These are phyloP conservation scores for Tolypocladium amazonense DNA, from an alignment of 2,329 filamentous ascomycete species.

Conservation along the genomic window DNA sequence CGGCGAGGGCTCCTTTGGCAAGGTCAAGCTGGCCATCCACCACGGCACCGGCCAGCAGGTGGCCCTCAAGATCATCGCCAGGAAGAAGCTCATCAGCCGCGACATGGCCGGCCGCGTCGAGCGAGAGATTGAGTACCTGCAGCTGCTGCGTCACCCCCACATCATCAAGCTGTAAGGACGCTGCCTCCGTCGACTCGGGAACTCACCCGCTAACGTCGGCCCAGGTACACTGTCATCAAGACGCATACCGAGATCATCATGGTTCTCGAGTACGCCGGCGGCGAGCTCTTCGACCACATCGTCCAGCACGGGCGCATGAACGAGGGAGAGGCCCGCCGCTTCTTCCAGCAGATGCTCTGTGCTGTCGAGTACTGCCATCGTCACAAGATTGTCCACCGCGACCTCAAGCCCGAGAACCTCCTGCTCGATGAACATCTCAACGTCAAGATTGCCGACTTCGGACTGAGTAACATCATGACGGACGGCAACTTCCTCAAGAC, in stretches of 20 bases:
- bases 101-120: slow-evolving; percentile 98
- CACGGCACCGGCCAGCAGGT: slow-evolving; percentile 89
- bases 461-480: slow-evolving; percentile 98
- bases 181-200: not conserved
- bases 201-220: not conserved
- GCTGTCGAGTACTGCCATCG: slow-evolving; percentile 98
- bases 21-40: slow-evolving; percentile 94
- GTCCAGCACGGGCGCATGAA: slow-evolving; percentile 87
- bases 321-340: slow-evolving; percentile 86
- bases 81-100: slow-evolving; percentile 89
- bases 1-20: slow-evolving; percentile 95
- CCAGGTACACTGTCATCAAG: slow-evolving; percentile 90
- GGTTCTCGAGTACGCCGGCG: slow-evolving; percentile 95
- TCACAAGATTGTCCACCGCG: slow-evolving; percentile 97
- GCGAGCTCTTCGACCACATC: slow-evolving; percentile 96
- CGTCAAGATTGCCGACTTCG: slow-evolving; percentile 98
- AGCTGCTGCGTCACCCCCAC: slow-evolving; percentile 89
- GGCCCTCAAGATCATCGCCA: slow-evolving; percentile 92
- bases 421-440: slow-evolving; percentile 92
- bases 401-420: slow-evolving; percentile 94
- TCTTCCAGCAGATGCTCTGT: slow-evolving; percentile 98
- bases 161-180: slow-evolving; percentile 86
- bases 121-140: slow-evolving; percentile 95
- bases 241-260: slow-evolving; percentile 93
- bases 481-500: slow-evolving; percentile 99